Base-by-base conservation (phyloP, 345 rosid genomes). In the Populus pruinosa region DNA sequence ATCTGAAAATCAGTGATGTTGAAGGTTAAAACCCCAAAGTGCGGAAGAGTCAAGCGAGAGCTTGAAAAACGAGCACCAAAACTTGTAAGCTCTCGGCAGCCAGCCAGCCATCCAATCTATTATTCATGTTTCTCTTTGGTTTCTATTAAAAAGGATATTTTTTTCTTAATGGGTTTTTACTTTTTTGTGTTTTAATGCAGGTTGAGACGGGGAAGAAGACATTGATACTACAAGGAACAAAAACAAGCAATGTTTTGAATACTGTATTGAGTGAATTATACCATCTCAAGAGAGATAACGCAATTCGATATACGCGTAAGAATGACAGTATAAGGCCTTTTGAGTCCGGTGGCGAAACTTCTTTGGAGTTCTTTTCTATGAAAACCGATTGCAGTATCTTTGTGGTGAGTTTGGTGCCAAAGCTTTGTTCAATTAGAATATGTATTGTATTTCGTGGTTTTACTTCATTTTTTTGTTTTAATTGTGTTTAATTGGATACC, bases 191-290 rank as follows among this genome's bases (percentile, higher is more conserved):
- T 50, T 71, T 38, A 31, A 61, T 63, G 71, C 78, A 96, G 99
- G 90, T 96, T 55, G 99, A 96, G 76, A 90, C 87, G 8, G 97
- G 96, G 87, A 96, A 87, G 93, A 96, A 93, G 90, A 92, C 98
- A 0, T 88, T 96, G 86, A 83, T 96, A 71, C 94, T 96, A 65
- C 94, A 92, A 78, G 98, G 98, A n/a, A 91, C 96, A 35, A 93
- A 92, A 85, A 88, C 96, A 36, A 91, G 97, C 77, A 85, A 81
- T 75, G 88, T 91, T 11, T 33, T 96, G 69, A 92, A 88, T 84
- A 70, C 87, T 36, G 89, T 96, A 2, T 49, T 96, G 79, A 86
- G 88, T 43, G 98, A 96, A 49, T 79, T 96, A 25, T 85, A 84
- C 69, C 93, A 86, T 79, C 82, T 96, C 59, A 96, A 96, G 90